These are phyloP conservation scores for Vitis amurensis DNA, from an alignment of 164 flowering plant species.

Conservation along the genomic window DNA sequence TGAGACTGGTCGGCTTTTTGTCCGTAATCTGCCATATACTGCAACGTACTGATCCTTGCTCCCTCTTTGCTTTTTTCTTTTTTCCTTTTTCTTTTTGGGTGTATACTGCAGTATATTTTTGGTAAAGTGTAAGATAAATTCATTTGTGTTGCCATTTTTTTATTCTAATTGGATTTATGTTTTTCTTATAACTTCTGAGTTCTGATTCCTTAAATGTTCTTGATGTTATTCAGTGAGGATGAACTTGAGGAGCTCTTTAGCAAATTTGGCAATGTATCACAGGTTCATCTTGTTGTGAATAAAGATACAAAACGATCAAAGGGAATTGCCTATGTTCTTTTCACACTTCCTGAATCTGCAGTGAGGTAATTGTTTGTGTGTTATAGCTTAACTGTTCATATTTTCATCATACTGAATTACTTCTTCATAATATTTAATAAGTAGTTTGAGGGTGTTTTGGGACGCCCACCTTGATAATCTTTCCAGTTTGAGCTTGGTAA, in stretches of 20 bases:
- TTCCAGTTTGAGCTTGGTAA: no score
- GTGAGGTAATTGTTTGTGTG: conserved; percentile 45
- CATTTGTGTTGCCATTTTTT: not conserved
- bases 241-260: conserved; percentile 75
- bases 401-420: not conserved
- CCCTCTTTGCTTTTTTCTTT: no score
- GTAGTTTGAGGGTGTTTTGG: no score
- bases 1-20: conserved; percentile 78
- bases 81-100: not conserved
- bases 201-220: conserved; percentile 8
- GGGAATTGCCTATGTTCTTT: conserved; percentile 80
- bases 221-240: conserved; percentile 65
- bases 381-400: not conserved
- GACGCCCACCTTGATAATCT: no score
- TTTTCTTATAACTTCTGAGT: not conserved
- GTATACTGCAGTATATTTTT: not conserved
- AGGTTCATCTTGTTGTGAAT: conserved; percentile 85
- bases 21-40: conserved; percentile 88
- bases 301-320: conserved; percentile 84
- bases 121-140: not conserved
- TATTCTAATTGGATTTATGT: not conserved
- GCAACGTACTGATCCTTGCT: conserved; percentile 58
- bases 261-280: conserved; percentile 60
- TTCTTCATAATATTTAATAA: no score
- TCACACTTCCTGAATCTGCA: conserved; percentile 73